Percentiles rank a stretch among this genome's conserved stretches.
These are phyloP conservation scores for Neonectria ditissima DNA, from an alignment of 2,329 filamentous ascomycete species.

Conservation along the genomic window DNA sequence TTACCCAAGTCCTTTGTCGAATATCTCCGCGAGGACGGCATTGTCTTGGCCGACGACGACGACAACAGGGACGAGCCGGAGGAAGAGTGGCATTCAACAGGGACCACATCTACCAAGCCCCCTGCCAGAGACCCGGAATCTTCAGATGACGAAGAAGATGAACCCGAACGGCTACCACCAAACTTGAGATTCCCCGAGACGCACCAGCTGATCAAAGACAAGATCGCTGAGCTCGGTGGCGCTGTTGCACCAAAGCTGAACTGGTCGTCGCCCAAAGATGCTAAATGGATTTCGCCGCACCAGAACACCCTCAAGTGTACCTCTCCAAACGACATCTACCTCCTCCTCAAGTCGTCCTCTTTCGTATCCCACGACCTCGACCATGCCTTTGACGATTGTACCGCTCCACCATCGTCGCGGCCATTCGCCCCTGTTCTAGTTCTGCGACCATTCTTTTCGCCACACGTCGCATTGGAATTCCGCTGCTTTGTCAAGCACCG, in stretches of 20 bases:
- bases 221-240: constrained; percentile 85
- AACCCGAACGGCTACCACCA: constrained; percentile 56
- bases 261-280: constrained; percentile 97
- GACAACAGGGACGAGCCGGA: constrained; percentile 66
- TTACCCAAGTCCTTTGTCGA: constrained; percentile 80
- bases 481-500: constrained; percentile 92
- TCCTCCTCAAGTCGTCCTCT: constrained; percentile 92
- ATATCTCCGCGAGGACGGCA: constrained; percentile 93
- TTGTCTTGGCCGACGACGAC: constrained; percentile 81
- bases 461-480: constrained; percentile 94
- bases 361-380: constrained; percentile 95
- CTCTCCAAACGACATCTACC: constrained; percentile 89
- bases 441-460: constrained; percentile 86
- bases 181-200: constrained; percentile 75
- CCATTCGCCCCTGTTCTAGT: constrained; percentile 82
- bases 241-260: constrained; percentile 93
- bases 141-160: constrained; percentile 61
- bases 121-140: constrained; percentile 58
- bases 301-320: constrained; percentile 92
- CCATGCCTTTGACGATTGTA: constrained; percentile 85
- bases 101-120: constrained; percentile 42
- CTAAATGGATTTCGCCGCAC: constrained; percentile 87
- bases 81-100: constrained; percentile 60
- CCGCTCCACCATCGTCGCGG: constrained; percentile 52
- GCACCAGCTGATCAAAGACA: constrained; percentile 80